phyloP scores from a whole-genome alignment of 202 grass and related monocot species.

The Thinopyrum obtusiflorum region DNA sequence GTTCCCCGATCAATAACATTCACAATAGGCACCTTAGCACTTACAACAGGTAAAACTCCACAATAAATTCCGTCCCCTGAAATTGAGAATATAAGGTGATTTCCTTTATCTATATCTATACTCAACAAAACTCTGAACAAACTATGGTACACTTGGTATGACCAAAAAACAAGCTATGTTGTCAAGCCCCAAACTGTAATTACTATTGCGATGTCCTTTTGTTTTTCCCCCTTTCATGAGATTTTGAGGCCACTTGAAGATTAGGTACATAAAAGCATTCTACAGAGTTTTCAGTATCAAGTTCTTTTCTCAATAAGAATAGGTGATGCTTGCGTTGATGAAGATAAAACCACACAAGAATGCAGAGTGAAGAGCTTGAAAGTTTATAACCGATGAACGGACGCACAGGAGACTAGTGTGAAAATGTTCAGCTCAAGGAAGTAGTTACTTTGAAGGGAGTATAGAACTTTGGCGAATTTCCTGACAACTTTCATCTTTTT shows the following conservation, averaged over 20 bases:
- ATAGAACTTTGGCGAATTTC: constrained; percentile 64
- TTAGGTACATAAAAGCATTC: not conserved
- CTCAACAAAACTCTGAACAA: not conserved
- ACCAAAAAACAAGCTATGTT: not conserved
- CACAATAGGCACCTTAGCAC: constrained; percentile 77
- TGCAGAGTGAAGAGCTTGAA: too few species aligned
- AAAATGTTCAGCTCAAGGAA: not conserved
- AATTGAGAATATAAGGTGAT: not conserved
- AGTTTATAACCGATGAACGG: not conserved
- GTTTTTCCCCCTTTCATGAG: not conserved
- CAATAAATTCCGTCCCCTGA: constrained; percentile 55
- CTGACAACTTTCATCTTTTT: constrained; percentile 58
- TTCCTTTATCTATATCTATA: not conserved
- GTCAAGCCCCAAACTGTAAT: not conserved
- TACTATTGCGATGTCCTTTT: not conserved
- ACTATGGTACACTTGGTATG: not conserved
- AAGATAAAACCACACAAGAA: not conserved
- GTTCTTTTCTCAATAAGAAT: not conserved
- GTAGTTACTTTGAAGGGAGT: constrained; percentile 74
- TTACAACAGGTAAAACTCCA: constrained; percentile 63
- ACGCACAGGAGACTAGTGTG: not conserved
- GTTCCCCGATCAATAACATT: constrained; percentile 71
- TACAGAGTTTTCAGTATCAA: not conserved
- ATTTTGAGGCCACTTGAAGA: not conserved
- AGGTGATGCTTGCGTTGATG: not conserved